These are phyloP conservation scores for Fusarium torreyae DNA, from an alignment of 2,329 filamentous ascomycete genomes.

Conservation along the genomic window DNA sequence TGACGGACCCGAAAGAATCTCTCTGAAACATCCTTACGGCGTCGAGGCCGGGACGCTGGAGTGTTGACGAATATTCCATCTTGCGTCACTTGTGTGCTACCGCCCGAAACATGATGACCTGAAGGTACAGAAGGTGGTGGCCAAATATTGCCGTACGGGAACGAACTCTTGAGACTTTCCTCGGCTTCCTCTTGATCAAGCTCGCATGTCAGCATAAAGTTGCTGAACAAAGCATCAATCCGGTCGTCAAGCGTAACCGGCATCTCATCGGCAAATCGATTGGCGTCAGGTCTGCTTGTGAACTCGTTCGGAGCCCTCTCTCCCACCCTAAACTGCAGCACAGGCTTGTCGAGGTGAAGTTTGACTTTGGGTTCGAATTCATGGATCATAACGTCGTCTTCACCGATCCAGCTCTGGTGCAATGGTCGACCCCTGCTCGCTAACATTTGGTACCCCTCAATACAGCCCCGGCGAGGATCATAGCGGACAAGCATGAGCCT, in stretches of 20 bases:
- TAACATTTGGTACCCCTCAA: slow-evolving; percentile 84
- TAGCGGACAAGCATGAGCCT: slow-evolving; percentile 84
- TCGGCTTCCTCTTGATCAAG: slow-evolving; percentile 56
- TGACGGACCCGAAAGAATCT: slow-evolving; percentile 80
- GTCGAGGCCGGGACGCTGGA: slow-evolving; percentile 60
- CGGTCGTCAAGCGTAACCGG: slow-evolving; percentile 66
- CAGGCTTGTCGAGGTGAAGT: slow-evolving; percentile 81
- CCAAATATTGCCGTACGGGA: slow-evolving; percentile 75
- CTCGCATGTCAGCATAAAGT: slow-evolving; percentile 76
- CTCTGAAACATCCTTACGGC: slow-evolving; percentile 74
- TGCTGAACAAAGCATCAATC: slow-evolving; percentile 70
- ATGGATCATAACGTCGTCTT: slow-evolving; percentile 78
- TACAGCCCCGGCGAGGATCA: slow-evolving; percentile 78
- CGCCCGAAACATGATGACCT: slow-evolving; percentile 63
- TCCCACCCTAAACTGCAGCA: slow-evolving; percentile 68
- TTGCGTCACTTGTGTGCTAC: slow-evolving; percentile 45
- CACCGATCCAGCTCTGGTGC: slow-evolving; percentile 75
- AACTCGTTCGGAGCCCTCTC: slow-evolving; percentile 16
- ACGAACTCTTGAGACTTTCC: slow-evolving; percentile 50
- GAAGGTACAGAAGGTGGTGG: slow-evolving; percentile 81
- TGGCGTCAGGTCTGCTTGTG: slow-evolving; percentile 44
- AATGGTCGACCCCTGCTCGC: slow-evolving; percentile 71
- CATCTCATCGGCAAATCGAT: slow-evolving; percentile 65
- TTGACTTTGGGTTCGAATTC: slow-evolving; percentile 79
- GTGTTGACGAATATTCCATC: slow-evolving; percentile 45